Percentiles rank a stretch among this genome's conserved stretches.
Evolutionary conservation across 1,284 basidiomycete species (phyloP).

Genomic region (Cutaneotrichosporon cyanovorans): DNA sequence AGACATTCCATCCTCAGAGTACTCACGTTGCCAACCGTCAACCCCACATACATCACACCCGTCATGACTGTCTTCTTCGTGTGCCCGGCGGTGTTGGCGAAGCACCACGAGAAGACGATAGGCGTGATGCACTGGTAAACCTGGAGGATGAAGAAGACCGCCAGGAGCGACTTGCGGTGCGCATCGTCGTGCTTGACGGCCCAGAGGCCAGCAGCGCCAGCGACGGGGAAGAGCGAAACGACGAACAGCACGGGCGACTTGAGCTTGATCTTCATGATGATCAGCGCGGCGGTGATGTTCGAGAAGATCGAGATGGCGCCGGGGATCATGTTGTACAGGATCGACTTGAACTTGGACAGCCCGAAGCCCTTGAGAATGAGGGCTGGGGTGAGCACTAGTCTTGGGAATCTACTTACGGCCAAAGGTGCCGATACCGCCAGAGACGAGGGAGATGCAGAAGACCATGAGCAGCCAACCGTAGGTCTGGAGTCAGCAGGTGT

Average conservation of each 20-base stretch:
- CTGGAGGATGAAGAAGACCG: constrained; percentile 29
- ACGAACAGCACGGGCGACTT: constrained; percentile 51
- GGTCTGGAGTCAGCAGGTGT: constrained; percentile 10
- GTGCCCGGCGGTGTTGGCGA: constrained; percentile 26
- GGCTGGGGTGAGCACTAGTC: not conserved
- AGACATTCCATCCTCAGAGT: no score
- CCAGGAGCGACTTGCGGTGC: constrained; percentile 20
- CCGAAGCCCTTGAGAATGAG: constrained; percentile 24
- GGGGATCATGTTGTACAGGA: constrained; percentile 45
- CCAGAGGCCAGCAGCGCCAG: constrained; percentile 29
- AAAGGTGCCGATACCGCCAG: constrained; percentile 39
- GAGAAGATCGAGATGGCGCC: constrained; percentile 46
- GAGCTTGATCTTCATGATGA: constrained; percentile 36
- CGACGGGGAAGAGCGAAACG: constrained; percentile 32
- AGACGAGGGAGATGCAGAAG: constrained; percentile 25
- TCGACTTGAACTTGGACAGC: constrained; percentile 29
- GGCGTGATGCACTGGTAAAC: constrained; percentile 24
- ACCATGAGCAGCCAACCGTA: constrained; percentile 31
- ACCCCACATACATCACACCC: constrained; percentile 26
- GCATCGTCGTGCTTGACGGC: constrained; percentile 16
- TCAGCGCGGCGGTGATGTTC: constrained; percentile 15
- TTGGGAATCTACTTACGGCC: constrained; percentile 13
- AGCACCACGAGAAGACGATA: constrained; percentile 31
- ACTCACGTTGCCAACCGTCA: constrained; percentile 19
- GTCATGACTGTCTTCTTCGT: constrained; percentile 34